Conservation (phyloP, 225 moss, liverwort and hornwort species). For the Pseudisothecium myosuroides region DNA sequence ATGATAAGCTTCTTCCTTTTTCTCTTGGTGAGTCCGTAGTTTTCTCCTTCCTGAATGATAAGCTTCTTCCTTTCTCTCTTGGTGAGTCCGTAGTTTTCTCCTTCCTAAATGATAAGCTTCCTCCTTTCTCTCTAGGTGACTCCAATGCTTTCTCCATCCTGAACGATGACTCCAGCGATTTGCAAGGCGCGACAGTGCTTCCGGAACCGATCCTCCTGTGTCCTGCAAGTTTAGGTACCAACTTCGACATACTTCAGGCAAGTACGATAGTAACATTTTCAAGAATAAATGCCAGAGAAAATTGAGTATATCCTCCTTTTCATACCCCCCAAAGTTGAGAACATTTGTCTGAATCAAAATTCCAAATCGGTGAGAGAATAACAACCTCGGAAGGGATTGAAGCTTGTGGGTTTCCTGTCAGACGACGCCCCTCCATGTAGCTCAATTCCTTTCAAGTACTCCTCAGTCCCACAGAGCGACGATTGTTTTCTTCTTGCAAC, state of each 20-base stretch:
- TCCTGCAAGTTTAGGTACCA: background rate
- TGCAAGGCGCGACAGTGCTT: conserved; percentile 7
- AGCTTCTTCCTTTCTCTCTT: background rate
- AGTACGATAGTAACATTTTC: no score
- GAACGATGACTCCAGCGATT: conserved; percentile 5
- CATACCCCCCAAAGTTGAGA: background rate
- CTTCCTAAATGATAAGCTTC: conserved; percentile 3
- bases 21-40: background rate
- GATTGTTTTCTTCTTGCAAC: conserved; percentile 1
- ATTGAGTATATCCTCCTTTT: background rate
- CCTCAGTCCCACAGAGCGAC: conserved; percentile 23
- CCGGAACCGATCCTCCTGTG: conserved; percentile 33
- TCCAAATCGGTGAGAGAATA: background rate
- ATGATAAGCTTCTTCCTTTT: background rate
- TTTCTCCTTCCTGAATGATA: background rate
- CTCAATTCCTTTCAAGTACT: conserved; percentile 18
- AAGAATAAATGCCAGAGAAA: background rate
- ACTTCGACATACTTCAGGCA: background rate
- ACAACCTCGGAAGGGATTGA: conserved; percentile 19
- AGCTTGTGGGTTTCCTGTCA: conserved; percentile 16
- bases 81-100: background rate
- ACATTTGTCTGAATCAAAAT: no score
- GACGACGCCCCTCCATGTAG: background rate
- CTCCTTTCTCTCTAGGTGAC: background rate
- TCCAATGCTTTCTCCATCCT: background rate